These are phyloP conservation scores for Talaromyces funiculosus DNA, from an alignment of 2,329 filamentous ascomycete genomes.

Conservation along the genomic window DNA sequence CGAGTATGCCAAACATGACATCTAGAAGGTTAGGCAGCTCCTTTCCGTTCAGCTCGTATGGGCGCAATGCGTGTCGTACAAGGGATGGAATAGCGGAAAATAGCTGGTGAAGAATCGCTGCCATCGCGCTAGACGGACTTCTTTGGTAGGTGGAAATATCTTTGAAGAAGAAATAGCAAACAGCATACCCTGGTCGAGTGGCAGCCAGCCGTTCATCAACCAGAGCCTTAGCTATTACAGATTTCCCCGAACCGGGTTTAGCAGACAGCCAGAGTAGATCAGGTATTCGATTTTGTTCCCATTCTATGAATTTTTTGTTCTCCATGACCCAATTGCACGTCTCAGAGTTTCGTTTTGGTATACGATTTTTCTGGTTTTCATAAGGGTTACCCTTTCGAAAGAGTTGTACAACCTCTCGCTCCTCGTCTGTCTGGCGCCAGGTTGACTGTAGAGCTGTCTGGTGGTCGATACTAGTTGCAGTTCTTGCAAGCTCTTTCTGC, in stretches of 20 bases:
- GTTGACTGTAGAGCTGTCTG: background rate
- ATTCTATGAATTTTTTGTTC: slow-evolving; percentile 2
- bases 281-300: background rate
- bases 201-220: slow-evolving; percentile 25
- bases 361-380: slow-evolving; percentile 4
- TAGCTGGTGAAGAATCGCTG: slow-evolving; percentile 32
- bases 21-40: slow-evolving; percentile 2
- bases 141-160: slow-evolving; percentile 18
- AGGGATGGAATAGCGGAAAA: slow-evolving; percentile 18
- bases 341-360: background rate
- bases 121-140: slow-evolving; percentile 20
- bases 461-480: background rate
- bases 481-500: background rate
- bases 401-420: background rate
- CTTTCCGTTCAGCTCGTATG: slow-evolving; percentile 16
- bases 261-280: slow-evolving; percentile 19
- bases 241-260: slow-evolving; percentile 42
- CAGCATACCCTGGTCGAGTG: slow-evolving; percentile 15
- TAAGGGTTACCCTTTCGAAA: background rate
- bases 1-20: background rate
- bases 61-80: slow-evolving; percentile 15
- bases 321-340: slow-evolving; percentile 1
- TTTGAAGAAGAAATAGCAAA: slow-evolving; percentile 44
- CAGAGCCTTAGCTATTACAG: slow-evolving; percentile 35
- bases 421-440: slow-evolving; percentile 4